Percentiles rank a stretch among this genome's conserved stretches.
Conservation (phyloP, 2,329 filamentous ascomycete genomes). For the Pseudogymnoascus sp. region DNA sequence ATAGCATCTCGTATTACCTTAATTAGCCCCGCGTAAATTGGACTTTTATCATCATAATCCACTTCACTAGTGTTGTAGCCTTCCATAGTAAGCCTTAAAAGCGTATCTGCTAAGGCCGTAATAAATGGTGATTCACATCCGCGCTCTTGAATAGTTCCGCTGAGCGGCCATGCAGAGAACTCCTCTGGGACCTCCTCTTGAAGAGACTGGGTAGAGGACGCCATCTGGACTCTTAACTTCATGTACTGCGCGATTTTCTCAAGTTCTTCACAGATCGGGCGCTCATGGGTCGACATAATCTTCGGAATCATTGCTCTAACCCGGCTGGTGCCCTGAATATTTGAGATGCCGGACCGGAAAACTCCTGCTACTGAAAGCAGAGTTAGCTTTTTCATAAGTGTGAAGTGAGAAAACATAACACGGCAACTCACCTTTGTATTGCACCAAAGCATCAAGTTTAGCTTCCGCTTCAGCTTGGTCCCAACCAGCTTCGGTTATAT, state of each 20-base stretch:
- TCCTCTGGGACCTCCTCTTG: background rate
- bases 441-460: background rate
- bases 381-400: background rate
- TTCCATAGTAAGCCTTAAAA: background rate
- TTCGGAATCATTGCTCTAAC: background rate
- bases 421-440: background rate
- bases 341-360: background rate
- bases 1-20: background rate
- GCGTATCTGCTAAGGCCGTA: background rate
- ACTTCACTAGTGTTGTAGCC: background rate
- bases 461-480: background rate
- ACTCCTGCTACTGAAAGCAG: background rate
- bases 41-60: background rate
- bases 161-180: background rate
- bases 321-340: background rate
- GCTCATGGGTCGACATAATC: background rate
- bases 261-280: background rate
- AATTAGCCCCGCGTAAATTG: background rate
- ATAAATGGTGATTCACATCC: background rate
- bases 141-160: background rate
- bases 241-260: background rate
- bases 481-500: background rate
- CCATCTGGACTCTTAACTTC: background rate
- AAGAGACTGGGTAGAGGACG: background rate
- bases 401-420: background rate